Percentiles rank a stretch among this genome's conserved stretches.
These are phyloP conservation scores for Leucoagaricus sp. DNA, from an alignment of 1,284 basidiomycete species.

Conservation along the genomic window DNA sequence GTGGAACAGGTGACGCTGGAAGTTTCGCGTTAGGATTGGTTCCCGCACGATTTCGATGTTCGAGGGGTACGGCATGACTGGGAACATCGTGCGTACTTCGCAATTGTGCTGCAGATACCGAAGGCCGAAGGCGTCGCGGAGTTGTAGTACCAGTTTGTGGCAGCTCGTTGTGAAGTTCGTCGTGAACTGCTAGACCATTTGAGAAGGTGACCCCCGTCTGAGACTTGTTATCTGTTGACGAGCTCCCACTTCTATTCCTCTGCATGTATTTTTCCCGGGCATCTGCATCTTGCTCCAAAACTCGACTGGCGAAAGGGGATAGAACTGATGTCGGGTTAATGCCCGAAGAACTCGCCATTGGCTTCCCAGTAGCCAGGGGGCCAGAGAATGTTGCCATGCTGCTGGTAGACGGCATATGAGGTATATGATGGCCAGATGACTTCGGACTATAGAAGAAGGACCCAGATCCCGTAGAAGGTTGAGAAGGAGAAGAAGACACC, in stretches of 20 bases:
- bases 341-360: neutral
- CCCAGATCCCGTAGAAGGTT: slow-evolving; percentile 49
- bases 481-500: slow-evolving; percentile 56
- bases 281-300: slow-evolving; percentile 78
- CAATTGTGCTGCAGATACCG: slow-evolving; percentile 74
- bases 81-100: slow-evolving; percentile 46
- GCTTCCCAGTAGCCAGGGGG: neutral
- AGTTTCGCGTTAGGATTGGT: slow-evolving; percentile 53
- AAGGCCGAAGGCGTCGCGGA: slow-evolving; percentile 66
- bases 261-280: slow-evolving; percentile 82
- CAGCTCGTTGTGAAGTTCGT: slow-evolving; percentile 52
- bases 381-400: slow-evolving; percentile 43
- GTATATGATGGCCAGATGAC: slow-evolving; percentile 26
- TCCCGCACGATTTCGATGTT: slow-evolving; percentile 64
- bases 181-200: slow-evolving; percentile 48
- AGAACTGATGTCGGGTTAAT: slow-evolving; percentile 47
- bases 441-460: slow-evolving; percentile 37
- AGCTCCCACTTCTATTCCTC: slow-evolving; percentile 77
- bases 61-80: slow-evolving; percentile 38
- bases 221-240: slow-evolving; percentile 69
- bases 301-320: slow-evolving; percentile 73
- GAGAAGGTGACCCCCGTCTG: slow-evolving; percentile 54
- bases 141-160: slow-evolving; percentile 53
- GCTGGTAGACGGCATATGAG: slow-evolving; percentile 37
- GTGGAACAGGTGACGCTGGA: slow-evolving; percentile 40